Evolutionary conservation across 2,329 filamentous ascomycete genomes (phyloP), one percentile per base, ranked within the genome.

Genomic region (Ophioceras dolichostomum): DNA sequence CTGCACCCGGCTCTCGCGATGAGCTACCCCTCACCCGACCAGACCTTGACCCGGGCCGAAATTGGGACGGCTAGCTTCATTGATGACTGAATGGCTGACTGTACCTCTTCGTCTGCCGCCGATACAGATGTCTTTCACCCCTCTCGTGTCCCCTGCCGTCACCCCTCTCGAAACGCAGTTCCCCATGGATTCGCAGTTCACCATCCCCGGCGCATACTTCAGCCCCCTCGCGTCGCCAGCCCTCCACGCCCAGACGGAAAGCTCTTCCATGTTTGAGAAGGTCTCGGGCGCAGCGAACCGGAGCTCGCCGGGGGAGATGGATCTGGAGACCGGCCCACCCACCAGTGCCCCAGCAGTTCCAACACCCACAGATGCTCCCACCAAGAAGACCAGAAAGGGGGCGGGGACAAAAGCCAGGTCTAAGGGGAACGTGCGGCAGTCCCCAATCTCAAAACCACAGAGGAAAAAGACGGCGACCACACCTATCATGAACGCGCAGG

Each of bases 141-240:
- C 84, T 1, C 68, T 89, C 21, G 83, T 84, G 10, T 88, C 84
- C 14, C 84, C 84, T n/a, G 84, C 83, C 4, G 83, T 89, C 31
- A 88, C 83, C 2, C 83, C 84, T 17, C 67, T 87, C 36, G 84
- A 88, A 50, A 67, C 73, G 30, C 76, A 79, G 45, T 86, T 84
- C 52, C 65, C 70, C 32, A 61, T 73, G 41, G 71, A 76, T 18
- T 59, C 58, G 22, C 61, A 64, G 34, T 84, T 76, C 48, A 69
- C 72, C 5, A 67, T 83, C 4, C 77, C 80, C 0, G 73, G 73
- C 26, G 73, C 81, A 24, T 89, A 87, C 59, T 88, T 91, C 54
- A 91, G 83, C 51, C 84, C 84, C 9, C 66, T 91, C 34, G 87
- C 82, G 5, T 91, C 84, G 13, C 84, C 84, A 1, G 83, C 83